These are phyloP conservation scores for Fusarium proliferatum DNA, from an alignment of 2,329 filamentous ascomycete species.

Conservation along the genomic window DNA sequence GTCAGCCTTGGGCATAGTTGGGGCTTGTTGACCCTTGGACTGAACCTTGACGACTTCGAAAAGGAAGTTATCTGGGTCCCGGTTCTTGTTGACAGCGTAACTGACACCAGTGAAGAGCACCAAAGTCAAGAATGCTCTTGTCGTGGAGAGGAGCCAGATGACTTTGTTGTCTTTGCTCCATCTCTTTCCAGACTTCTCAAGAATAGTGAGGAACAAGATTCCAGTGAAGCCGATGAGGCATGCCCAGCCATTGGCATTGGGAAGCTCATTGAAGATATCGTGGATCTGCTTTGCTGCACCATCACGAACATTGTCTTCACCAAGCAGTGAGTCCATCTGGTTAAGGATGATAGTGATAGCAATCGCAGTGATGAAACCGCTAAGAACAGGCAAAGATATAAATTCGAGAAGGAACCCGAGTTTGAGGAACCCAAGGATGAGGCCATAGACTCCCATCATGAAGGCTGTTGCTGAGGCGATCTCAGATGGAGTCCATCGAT, in stretches of 20 bases:
- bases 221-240: slow-evolving; percentile 69
- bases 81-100: slow-evolving; percentile 69
- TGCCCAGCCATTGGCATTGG: slow-evolving; percentile 67
- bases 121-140: slow-evolving; percentile 69
- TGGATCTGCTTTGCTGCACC: slow-evolving; percentile 68
- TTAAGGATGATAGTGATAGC: slow-evolving; percentile 73
- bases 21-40: slow-evolving; percentile 64
- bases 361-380: slow-evolving; percentile 73
- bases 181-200: slow-evolving; percentile 68
- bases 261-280: slow-evolving; percentile 67
- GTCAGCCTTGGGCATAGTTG: slow-evolving; percentile 57
- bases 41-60: slow-evolving; percentile 69
- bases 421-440: slow-evolving; percentile 69
- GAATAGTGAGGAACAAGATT: slow-evolving; percentile 64
- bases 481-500: slow-evolving; percentile 63
- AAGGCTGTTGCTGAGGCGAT: slow-evolving; percentile 72
- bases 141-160: slow-evolving; percentile 69
- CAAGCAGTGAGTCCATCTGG: slow-evolving; percentile 71
- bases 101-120: slow-evolving; percentile 72
- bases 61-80: slow-evolving; percentile 53
- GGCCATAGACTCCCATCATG: slow-evolving; percentile 70
- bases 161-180: slow-evolving; percentile 69
- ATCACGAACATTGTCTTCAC: slow-evolving; percentile 60
- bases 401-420: slow-evolving; percentile 75
- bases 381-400: slow-evolving; percentile 72